Evolutionary conservation across 176 grass and related monocot species (phyloP).

Genomic region (Oryza glaberrima): DNA sequence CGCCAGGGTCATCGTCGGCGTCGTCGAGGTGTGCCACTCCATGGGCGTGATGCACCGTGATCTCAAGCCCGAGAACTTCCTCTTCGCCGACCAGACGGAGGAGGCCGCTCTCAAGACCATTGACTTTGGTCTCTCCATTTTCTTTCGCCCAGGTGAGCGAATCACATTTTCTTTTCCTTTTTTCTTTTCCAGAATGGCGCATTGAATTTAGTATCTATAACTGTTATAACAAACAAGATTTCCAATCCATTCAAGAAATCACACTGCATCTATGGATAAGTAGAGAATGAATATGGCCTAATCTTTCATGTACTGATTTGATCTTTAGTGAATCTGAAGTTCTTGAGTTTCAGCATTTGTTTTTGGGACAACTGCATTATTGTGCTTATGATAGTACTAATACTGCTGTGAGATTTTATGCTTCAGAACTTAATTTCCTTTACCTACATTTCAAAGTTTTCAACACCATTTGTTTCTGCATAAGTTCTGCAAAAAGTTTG

Average conservation of each 20-base stretch:
- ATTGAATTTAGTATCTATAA: no score
- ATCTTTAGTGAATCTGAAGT: not conserved
- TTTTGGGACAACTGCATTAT: not conserved
- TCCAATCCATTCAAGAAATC: not conserved
- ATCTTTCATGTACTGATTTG: not conserved
- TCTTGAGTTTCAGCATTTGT: not conserved
- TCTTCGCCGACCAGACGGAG: constrained; percentile 66
- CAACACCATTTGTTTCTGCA: not conserved
- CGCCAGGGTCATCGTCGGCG: constrained; percentile 70
- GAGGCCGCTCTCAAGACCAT: constrained; percentile 73
- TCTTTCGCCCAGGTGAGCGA: constrained; percentile 53
- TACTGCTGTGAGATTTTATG: not conserved
- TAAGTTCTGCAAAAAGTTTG: not conserved
- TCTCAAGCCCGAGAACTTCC: constrained; percentile 84
- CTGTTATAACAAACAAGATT: not conserved
- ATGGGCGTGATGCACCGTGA: constrained; percentile 81
- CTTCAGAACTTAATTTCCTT: no score
- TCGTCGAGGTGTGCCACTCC: constrained; percentile 77
- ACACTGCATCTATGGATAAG: not conserved
- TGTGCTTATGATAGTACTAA: not conserved
- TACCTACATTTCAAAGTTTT: not conserved
- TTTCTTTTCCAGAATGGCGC: not conserved
- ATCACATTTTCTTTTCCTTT: not conserved
- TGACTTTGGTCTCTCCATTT: constrained; percentile 80
- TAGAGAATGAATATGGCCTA: not conserved